These are phyloP conservation scores for Cystobasidium sp. DNA, from an alignment of 1,284 basidiomycete species.

Conservation along the genomic window DNA sequence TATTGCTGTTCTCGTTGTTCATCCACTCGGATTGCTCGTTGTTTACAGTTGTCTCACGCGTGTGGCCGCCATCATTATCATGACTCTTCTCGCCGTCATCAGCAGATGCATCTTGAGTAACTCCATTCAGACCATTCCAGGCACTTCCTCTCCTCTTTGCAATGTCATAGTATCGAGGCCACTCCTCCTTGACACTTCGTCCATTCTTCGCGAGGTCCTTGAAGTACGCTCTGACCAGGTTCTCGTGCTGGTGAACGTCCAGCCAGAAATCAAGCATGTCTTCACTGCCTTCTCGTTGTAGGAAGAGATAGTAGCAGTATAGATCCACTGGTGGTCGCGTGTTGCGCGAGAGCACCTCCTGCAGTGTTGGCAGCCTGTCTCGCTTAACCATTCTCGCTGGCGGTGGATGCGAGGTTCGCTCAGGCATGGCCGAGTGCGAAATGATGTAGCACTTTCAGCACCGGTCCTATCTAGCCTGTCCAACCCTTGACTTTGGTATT, in stretches of 20 bases:
- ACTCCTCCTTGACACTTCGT: constrained; percentile 86
- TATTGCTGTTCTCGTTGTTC: neutral
- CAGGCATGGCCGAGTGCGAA: neutral
- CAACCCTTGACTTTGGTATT: neutral
- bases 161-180: constrained; percentile 95
- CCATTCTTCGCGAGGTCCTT: constrained; percentile 96
- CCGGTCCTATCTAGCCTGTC: neutral
- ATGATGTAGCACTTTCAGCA: neutral
- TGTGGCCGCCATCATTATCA: constrained; percentile 52
- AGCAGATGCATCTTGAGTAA: constrained; percentile 54
- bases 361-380: constrained; percentile 45
- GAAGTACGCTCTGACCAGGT: constrained; percentile 96
- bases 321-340: constrained; percentile 45
- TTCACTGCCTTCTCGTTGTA: constrained; percentile 89
- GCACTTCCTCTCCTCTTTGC: constrained; percentile 83
- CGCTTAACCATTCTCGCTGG: constrained; percentile 22
- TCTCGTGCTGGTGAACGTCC: constrained; percentile 98
- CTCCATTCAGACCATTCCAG: constrained; percentile 85
- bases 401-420: constrained; percentile 4
- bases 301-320: constrained; percentile 68
- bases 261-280: constrained; percentile 98
- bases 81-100: constrained; percentile 21
- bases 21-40: neutral
- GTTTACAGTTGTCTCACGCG: constrained; percentile 37
- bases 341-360: constrained; percentile 42